These are phyloP conservation scores for Tulasnella sp. DNA, from an alignment of 768 basidiomycete genomes.

Conservation along the genomic window DNA sequence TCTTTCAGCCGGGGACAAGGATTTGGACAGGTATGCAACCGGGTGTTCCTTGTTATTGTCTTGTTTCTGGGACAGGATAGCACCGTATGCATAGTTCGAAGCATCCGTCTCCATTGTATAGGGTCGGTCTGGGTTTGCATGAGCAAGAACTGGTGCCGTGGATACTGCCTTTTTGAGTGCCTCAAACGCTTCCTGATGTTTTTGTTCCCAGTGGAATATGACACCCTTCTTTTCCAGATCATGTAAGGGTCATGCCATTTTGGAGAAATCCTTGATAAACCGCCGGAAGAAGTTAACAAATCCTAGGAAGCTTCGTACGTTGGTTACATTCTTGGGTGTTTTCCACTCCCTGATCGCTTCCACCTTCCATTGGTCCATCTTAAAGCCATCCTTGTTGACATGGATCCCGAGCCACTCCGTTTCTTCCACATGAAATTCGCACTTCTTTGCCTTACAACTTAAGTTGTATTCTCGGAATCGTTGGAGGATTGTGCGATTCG, in stretches of 20 bases:
- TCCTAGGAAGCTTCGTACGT: neutral
- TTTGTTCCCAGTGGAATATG: neutral
- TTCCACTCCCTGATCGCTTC: slow-evolving; percentile 16
- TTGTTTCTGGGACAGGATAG: neutral
- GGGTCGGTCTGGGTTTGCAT: neutral
- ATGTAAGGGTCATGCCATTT: neutral
- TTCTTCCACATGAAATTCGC: neutral
- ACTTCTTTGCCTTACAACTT: neutral
- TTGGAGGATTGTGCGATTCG: neutral
- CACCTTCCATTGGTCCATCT: slow-evolving; percentile 10
- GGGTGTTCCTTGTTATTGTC: slow-evolving; percentile 14
- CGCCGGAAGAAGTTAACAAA: neutral
- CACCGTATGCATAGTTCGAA: slow-evolving; percentile 16
- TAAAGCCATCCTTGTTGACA: neutral
- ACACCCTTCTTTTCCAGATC: slow-evolving; percentile 6
- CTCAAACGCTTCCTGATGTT: neutral
- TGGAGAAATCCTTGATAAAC: slow-evolving; percentile 4
- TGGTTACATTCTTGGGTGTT: neutral
- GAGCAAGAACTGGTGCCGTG: neutral
- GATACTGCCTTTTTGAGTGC: neutral
- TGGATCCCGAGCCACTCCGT: neutral
- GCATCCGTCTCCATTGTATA: neutral
- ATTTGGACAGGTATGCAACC: slow-evolving; percentile 22
- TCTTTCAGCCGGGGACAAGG: slow-evolving; percentile 11
- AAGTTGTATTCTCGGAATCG: neutral